Conservation (phyloP, 306 rosid genomes). For the Ziziphus jujuba region DNA sequence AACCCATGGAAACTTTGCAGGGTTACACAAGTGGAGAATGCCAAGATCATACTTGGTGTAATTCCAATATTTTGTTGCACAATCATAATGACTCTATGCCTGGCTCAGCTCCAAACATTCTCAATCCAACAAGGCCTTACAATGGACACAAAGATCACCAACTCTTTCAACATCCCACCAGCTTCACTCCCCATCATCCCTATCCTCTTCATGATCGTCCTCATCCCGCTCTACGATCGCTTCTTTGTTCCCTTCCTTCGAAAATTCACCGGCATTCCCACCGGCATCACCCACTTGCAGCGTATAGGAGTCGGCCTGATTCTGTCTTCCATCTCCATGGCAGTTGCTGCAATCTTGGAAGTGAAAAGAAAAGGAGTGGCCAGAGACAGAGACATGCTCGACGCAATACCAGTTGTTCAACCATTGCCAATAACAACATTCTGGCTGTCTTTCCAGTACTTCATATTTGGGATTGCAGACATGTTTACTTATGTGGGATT, state of each 20-base stretch:
- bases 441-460: slow-evolving; percentile 88
- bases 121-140: slow-evolving; percentile 77
- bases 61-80: slow-evolving; percentile 83
- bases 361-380: slow-evolving; percentile 75
- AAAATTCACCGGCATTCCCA: slow-evolving; percentile 62
- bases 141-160: slow-evolving; percentile 68
- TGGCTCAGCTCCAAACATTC: slow-evolving; percentile 94
- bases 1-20: slow-evolving; percentile 83
- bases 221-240: slow-evolving; percentile 77
- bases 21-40: slow-evolving; percentile 94
- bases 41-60: slow-evolving; percentile 69
- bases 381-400: slow-evolving; percentile 56
- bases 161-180: slow-evolving; percentile 70
- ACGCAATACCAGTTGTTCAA: slow-evolving; percentile 57
- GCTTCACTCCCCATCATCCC: slow-evolving; percentile 91
- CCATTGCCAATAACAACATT: slow-evolving; percentile 84
- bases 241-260: slow-evolving; percentile 56
- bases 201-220: slow-evolving; percentile 50
- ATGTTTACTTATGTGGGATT: slow-evolving; percentile 81
- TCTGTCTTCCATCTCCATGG: slow-evolving; percentile 84
- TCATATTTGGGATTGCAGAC: slow-evolving; percentile 93
- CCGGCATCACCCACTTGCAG: slow-evolving; percentile 75
- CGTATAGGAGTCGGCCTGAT: slow-evolving; percentile 84
- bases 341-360: slow-evolving; percentile 65
- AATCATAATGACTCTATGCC: slow-evolving; percentile 87